A percentile compares a stretch with the other conserved stretches of the same genome.
Evolutionary conservation across 2,329 filamentous ascomycete species (phyloP).

Genomic region (Talaromyces sp.): DNA sequence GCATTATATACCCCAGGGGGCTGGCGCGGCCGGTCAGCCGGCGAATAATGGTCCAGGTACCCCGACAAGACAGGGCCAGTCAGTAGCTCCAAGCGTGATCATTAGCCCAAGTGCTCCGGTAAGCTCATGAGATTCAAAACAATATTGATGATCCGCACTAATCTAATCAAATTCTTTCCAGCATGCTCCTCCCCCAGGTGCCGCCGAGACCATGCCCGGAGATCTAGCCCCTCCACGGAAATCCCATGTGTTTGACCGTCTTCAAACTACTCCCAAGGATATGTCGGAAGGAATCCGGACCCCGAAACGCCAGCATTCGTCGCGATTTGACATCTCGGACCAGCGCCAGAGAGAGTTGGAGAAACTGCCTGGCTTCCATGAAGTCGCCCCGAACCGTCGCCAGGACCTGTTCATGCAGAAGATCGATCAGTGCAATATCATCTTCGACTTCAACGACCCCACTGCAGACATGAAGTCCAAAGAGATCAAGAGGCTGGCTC

Average conservation of each 20-base stretch:
- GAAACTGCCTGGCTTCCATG: conserved; percentile 96
- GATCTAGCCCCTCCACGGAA: conserved; percentile 96
- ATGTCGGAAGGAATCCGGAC: conserved; percentile 93
- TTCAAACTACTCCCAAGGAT: conserved; percentile 94
- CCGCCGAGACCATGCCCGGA: conserved; percentile 96
- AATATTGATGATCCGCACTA: not conserved
- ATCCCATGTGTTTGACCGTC: conserved; percentile 81
- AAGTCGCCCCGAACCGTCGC: conserved; percentile 89
- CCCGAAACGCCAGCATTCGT: conserved; percentile 95
- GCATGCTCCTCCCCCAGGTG: conserved; percentile 91
- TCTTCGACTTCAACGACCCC: conserved; percentile 99
- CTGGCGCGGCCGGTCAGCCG: conserved; percentile 38
- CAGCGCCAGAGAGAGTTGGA: conserved; percentile 87
- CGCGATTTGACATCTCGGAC: conserved; percentile 95
- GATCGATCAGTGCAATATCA: conserved; percentile 99
- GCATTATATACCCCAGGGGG: conserved; percentile 42
- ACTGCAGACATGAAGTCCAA: conserved; percentile 99
- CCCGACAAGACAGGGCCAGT: conserved; percentile 63
- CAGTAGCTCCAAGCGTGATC: conserved; percentile 81
- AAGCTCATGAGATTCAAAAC: conserved; percentile 44
- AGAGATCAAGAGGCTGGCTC: conserved; percentile 94
- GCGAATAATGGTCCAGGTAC: conserved; percentile 59
- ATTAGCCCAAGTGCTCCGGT: conserved; percentile 94
- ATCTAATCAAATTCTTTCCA: conserved; percentile 40
- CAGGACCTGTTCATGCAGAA: conserved; percentile 99